phyloP scores from a whole-genome alignment of 139 green algal genomes.

The Chlamydomonas sp. region DNA sequence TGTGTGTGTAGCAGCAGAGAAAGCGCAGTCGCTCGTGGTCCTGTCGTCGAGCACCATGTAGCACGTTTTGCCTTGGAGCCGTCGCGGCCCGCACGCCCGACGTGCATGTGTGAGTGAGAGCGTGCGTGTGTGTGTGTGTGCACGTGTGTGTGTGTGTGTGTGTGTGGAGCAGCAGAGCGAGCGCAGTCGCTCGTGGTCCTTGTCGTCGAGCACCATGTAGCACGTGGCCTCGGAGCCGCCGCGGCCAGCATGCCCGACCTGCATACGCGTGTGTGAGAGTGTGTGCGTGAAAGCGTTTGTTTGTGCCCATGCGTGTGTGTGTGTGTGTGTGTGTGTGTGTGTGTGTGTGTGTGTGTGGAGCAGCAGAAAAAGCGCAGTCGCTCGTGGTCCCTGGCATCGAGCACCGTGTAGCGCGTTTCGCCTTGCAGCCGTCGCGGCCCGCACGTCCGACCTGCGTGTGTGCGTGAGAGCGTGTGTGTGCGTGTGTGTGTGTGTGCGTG shows the following conservation, averaged over 20 bases:
- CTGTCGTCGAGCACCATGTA: too few relatives aligned
- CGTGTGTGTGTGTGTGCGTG: neutral
- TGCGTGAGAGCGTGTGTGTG: neutral
- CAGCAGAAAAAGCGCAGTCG: too few relatives aligned
- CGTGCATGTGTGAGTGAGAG: too few relatives aligned
- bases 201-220: slow-evolving; percentile 55
- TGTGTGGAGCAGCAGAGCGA: slow-evolving; percentile 38
- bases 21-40: too few relatives aligned
- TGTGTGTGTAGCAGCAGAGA: slow-evolving; percentile 7
- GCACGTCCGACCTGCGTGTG: neutral
- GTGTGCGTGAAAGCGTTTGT: too few relatives aligned
- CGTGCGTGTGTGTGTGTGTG: slow-evolving; percentile 12
- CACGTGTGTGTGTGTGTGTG: slow-evolving; percentile 11
- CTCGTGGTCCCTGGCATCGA: neutral
- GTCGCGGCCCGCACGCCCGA: too few relatives aligned
- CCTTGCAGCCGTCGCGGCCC: neutral
- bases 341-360: too few relatives aligned
- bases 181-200: slow-evolving; percentile 52
- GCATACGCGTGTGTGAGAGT: too few relatives aligned
- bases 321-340: too few relatives aligned
- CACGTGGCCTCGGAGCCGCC: slow-evolving; percentile 52
- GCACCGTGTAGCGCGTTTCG: neutral
- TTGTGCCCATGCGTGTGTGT: too few relatives aligned
- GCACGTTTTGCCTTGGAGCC: too few relatives aligned
- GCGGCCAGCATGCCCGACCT: slow-evolving; percentile 64